Evolutionary conservation across 164 flowering plant species (phyloP), one percentile per base, ranked within the genome.

Genomic region (Kingdonia uniflora): DNA sequence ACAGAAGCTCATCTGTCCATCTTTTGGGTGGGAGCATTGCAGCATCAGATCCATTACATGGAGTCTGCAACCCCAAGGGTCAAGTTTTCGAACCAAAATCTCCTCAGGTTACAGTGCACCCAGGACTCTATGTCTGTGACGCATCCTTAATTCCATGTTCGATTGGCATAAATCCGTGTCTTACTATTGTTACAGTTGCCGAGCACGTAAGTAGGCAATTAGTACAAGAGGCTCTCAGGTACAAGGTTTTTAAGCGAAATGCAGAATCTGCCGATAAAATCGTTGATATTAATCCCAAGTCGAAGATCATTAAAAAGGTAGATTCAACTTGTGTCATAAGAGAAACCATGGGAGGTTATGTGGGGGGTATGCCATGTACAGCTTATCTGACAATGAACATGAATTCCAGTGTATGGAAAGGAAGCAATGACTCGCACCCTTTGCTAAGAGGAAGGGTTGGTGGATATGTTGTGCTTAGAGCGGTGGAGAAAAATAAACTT

Each of bases 11-110:
- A n/a, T 69, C 83, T 0, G 83, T 78, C 48, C 87, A 81, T 66
- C 83, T 74, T 49, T 62, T 78, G 67, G 87, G 87, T 38, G 81
- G 87, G 19, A 78, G 87, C 68, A 69, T 60, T 70, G 83, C 70
- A 29, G 68, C 87, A 25, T 46, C 76, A 37, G 71, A 75, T 65
- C 46, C 65, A 63, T 59, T 70, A 20, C 21, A 49, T 12, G 87
- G 83, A 10, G 87, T 78, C 15, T 81, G 87, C 42, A 76, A 74
- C 51, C 50, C 71, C 21, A 55, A 60, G 16, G 87, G 87, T 19
- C 84, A 73, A 57, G 84, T 81, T 64, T 76, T 69, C 45, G 62
- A 74, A 23, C 53, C 65, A 10, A 55, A 42, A 5, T 12, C 61
- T 52, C 50, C 63, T 19, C 57, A 40, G 63, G 8, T 29, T 3